These are phyloP conservation scores for Solanum megistacrolobum DNA, from an alignment of 257 asterid species.

Conservation along the genomic window DNA sequence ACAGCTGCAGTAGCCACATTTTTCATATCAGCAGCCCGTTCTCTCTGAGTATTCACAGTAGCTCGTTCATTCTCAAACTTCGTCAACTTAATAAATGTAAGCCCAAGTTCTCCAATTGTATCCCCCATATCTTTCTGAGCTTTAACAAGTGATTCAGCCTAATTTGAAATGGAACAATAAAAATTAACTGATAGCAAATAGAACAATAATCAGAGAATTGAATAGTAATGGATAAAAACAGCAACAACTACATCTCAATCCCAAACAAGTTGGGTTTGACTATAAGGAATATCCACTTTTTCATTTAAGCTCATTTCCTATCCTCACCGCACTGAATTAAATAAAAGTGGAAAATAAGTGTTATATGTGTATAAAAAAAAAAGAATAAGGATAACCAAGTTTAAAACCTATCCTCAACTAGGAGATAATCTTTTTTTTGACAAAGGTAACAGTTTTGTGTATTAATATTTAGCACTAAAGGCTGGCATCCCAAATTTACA, in stretches of 20 bases:
- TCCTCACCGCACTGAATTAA: background rate
- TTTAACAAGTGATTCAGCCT: slow-evolving; percentile 89
- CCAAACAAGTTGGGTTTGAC: background rate
- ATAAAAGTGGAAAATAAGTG: background rate
- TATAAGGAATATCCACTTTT: background rate
- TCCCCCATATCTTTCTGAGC: slow-evolving; percentile 89
- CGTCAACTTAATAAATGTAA: slow-evolving; percentile 72
- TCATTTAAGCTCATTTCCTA: background rate
- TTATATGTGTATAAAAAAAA: too few relatives aligned
- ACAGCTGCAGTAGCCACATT: slow-evolving; percentile 79
- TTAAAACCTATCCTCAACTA: too few relatives aligned
- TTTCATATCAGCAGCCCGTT: slow-evolving; percentile 76
- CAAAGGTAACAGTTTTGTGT: too few relatives aligned
- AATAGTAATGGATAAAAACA: background rate
- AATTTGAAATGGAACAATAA: slow-evolving; percentile 4
- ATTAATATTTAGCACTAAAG: too few relatives aligned
- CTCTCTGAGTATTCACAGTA: slow-evolving; percentile 46
- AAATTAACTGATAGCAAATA: background rate
- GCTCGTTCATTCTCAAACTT: slow-evolving; percentile 86
- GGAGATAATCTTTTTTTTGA: too few relatives aligned
- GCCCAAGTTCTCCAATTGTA: slow-evolving; percentile 83
- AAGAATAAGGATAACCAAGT: too few relatives aligned
- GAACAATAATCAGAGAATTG: background rate
- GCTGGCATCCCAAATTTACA: too few relatives aligned
- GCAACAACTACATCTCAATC: background rate